A percentile compares a stretch with the other conserved stretches of the same genome.
Conservation (phyloP, 1,139 yeast genomes). For the Ogataea hybrid region DNA sequence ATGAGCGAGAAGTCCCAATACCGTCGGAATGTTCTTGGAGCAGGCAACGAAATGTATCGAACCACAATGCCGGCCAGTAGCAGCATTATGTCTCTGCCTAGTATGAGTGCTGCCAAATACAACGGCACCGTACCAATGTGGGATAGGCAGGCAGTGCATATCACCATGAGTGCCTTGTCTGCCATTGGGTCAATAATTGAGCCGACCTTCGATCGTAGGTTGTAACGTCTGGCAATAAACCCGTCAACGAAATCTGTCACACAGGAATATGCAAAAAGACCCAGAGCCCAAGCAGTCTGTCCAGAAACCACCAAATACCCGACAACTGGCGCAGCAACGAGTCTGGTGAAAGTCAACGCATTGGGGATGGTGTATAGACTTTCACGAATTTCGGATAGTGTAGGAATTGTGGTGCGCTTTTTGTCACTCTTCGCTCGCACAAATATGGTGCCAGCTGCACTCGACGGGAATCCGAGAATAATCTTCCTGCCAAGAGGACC, state of each 20-base stretch:
- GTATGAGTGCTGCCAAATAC: constrained; percentile 66
- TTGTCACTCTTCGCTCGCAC: constrained; percentile 24
- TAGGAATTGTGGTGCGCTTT: constrained; percentile 26
- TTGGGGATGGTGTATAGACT: constrained; percentile 83
- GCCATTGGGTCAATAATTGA: constrained; percentile 95
- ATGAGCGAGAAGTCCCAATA: constrained; percentile 80
- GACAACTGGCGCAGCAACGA: constrained; percentile 75
- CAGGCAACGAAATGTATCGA: constrained; percentile 71
- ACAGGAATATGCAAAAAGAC: constrained; percentile 79
- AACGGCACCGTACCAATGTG: constrained; percentile 65
- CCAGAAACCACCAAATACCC: constrained; percentile 73
- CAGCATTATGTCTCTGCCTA: constrained; percentile 81
- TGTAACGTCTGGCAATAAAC: constrained; percentile 75
- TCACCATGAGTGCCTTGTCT: constrained; percentile 86
- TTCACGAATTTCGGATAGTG: constrained; percentile 44
- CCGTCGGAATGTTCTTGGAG: constrained; percentile 69
- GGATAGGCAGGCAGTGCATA: constrained; percentile 76
- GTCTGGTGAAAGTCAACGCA: constrained; percentile 73
- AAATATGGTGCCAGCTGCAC: not conserved
- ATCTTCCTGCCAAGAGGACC: not conserved
- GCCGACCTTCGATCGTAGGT: constrained; percentile 80
- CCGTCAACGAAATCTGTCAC: constrained; percentile 93
- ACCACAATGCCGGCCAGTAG: constrained; percentile 74
- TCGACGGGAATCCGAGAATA: not conserved
- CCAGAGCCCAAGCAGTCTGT: constrained; percentile 61